These are phyloP conservation scores for Chrysanthemum lavandulifolium DNA, from an alignment of 129 eudicot genomes.

Conservation along the genomic window DNA sequence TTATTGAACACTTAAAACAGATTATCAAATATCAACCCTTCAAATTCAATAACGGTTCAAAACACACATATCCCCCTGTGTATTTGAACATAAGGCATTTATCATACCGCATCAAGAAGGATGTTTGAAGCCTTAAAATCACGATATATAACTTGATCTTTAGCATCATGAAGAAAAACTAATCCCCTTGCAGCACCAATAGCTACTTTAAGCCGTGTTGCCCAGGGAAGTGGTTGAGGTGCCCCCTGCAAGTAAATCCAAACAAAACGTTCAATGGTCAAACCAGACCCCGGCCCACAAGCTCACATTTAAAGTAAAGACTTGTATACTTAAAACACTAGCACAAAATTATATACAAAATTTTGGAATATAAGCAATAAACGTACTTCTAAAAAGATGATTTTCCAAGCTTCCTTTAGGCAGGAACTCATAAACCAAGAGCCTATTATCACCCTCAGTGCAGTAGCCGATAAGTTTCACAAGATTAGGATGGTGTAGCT, in stretches of 20 bases:
- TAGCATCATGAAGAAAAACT: slow-evolving; percentile 82
- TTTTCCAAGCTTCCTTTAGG: slow-evolving; percentile 97
- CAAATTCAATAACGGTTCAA: no score
- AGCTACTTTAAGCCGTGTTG: slow-evolving; percentile 83
- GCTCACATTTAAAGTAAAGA: no score
- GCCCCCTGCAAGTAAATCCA: slow-evolving; percentile 54
- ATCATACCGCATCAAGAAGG: slow-evolving; percentile 77
- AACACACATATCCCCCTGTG: no score
- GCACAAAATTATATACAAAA: background rate
- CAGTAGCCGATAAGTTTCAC: slow-evolving; percentile 93
- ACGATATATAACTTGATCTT: slow-evolving; percentile 84
- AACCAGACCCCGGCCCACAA: no score
- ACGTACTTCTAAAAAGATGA: slow-evolving; percentile 84
- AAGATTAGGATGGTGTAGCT: slow-evolving; percentile 78
- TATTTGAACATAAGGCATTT: no score
- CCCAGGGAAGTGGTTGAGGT: slow-evolving; percentile 95
- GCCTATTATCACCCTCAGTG: slow-evolving; percentile 78
- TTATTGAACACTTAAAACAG: no score
- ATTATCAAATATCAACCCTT: no score
- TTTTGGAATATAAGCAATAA: background rate
- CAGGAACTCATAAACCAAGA: slow-evolving; percentile 89
- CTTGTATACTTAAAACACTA: background rate
- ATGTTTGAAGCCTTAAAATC: slow-evolving; percentile 94
- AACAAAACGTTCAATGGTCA: background rate
- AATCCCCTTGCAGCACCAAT: slow-evolving; percentile 93